phyloP scores from a whole-genome alignment of 1,284 basidiomycete genomes.

The Trichosporon sp. region DNA sequence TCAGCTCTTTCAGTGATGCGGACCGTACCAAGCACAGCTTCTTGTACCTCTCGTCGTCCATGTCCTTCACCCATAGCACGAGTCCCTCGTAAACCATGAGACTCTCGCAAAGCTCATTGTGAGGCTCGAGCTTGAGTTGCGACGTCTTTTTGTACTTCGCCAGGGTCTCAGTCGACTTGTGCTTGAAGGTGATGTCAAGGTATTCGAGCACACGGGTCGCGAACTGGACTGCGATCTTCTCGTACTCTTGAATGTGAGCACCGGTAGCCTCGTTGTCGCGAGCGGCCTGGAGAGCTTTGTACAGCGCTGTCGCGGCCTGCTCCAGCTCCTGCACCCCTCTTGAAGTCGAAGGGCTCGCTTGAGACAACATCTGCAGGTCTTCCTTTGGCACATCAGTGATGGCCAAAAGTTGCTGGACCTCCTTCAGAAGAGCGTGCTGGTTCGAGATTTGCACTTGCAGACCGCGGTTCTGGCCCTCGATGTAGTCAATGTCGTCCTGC shows the following conservation, averaged over 20 bases:
- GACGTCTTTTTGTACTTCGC: constrained; percentile 33
- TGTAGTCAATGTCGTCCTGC: constrained; percentile 87
- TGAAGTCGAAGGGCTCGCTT: constrained; percentile 76
- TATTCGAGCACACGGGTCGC: constrained; percentile 86
- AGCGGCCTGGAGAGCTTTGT: constrained; percentile 91
- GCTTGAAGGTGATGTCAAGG: constrained; percentile 81
- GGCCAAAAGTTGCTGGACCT: constrained; percentile 81
- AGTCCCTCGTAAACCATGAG: constrained; percentile 84
- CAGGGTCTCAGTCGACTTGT: constrained; percentile 54
- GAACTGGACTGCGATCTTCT: constrained; percentile 80
- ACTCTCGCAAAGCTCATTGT: constrained; percentile 70
- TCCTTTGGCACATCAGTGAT: constrained; percentile 85
- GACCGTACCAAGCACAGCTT: constrained; percentile 77
- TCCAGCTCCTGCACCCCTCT: constrained; percentile 74
- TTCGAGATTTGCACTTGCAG: constrained; percentile 97
- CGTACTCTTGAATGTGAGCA: constrained; percentile 84
- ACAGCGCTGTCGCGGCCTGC: constrained; percentile 77
- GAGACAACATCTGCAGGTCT: constrained; percentile 69
- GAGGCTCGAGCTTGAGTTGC: constrained; percentile 54
- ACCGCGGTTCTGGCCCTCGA: constrained; percentile 94
- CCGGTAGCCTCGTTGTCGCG: constrained; percentile 87
- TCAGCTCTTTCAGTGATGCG: not conserved
- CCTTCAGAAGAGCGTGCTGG: constrained; percentile 73
- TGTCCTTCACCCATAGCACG: constrained; percentile 90
- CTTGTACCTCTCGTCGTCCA: constrained; percentile 78